phyloP scores from a whole-genome alignment of 2,329 filamentous ascomycete genomes.

The Trichocomaceae sp. region DNA sequence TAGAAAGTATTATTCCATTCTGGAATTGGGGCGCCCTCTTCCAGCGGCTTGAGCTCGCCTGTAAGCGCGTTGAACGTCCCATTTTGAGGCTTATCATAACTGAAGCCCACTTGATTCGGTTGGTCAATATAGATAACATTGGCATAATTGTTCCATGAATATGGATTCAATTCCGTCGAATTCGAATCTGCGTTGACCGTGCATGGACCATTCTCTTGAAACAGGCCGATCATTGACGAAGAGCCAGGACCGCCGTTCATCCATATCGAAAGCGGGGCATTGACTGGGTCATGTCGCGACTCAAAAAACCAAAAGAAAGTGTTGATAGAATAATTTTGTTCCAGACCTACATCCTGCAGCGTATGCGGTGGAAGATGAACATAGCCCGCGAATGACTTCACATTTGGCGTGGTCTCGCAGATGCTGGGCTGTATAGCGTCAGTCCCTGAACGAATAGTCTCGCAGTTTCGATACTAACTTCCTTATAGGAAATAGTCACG shows the following conservation, averaged over 20 bases:
- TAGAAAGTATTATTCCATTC: constrained; percentile 48
- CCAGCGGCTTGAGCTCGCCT: constrained; percentile 1
- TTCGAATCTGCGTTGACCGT: constrained; percentile 39
- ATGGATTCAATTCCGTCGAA: constrained; percentile 42
- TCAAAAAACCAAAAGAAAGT: constrained; percentile 64
- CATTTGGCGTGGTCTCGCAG: constrained; percentile 52
- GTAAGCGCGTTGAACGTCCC: constrained; percentile 24
- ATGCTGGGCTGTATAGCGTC: constrained; percentile 34
- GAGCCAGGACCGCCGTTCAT: constrained; percentile 45
- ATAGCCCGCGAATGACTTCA: constrained; percentile 55
- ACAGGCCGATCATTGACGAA: constrained; percentile 36
- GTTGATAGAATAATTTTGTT: constrained; percentile 53
- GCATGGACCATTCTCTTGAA: constrained; percentile 42
- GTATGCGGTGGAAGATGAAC: constrained; percentile 49
- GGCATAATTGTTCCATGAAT: constrained; percentile 54
- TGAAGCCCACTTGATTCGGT: constrained; percentile 55
- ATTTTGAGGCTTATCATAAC: constrained; percentile 43
- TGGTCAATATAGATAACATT: constrained; percentile 66
- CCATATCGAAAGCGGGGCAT: constrained; percentile 41
- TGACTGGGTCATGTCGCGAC: constrained; percentile 39
- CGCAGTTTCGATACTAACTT: constrained; percentile 25
- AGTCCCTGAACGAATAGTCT: not conserved
- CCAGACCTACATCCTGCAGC: constrained; percentile 31
- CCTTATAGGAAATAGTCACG: constrained; percentile 42
- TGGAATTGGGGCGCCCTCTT: constrained; percentile 22